phyloP scores from a whole-genome alignment of 805 yeast genomes.

The Zygoascus biomembranicola region DNA sequence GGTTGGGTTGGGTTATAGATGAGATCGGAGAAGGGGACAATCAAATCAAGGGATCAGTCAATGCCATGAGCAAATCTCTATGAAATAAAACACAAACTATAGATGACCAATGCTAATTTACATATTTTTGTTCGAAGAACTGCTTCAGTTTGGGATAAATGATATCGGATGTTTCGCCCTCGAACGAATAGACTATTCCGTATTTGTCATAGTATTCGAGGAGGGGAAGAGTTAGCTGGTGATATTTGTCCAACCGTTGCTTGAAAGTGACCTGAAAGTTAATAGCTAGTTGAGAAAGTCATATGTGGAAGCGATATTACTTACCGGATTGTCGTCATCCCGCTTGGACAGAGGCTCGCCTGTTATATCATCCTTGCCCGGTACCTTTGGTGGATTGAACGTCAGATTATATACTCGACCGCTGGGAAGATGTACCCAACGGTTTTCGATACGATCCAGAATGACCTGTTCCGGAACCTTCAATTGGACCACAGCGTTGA shows the following conservation, averaged over 20 bases:
- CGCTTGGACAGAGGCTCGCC: constrained; percentile 80
- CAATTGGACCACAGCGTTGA: constrained; percentile 77
- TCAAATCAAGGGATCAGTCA: too few relatives aligned
- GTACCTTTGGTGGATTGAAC: constrained; percentile 80
- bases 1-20: too few relatives aligned
- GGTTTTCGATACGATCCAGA: constrained; percentile 67
- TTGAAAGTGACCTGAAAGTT: constrained; percentile 45
- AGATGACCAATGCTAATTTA: background rate
- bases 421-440: constrained; percentile 78
- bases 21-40: too few relatives aligned
- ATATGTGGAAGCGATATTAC: background rate
- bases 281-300: background rate
- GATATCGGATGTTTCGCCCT: constrained; percentile 77
- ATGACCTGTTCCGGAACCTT: constrained; percentile 84
- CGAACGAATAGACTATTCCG: constrained; percentile 46
- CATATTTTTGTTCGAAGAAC: constrained; percentile 5
- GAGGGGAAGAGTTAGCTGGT: constrained; percentile 51
- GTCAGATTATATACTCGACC: constrained; percentile 82
- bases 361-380: constrained; percentile 79
- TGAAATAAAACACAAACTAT: background rate
- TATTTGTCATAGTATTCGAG: constrained; percentile 48
- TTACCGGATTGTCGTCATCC: constrained; percentile 63
- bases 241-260: constrained; percentile 56
- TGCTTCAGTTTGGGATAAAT: constrained; percentile 62
- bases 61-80: too few relatives aligned